phyloP scores from a whole-genome alignment of 2,329 filamentous ascomycete genomes.

The Monosporascus sp. region DNA sequence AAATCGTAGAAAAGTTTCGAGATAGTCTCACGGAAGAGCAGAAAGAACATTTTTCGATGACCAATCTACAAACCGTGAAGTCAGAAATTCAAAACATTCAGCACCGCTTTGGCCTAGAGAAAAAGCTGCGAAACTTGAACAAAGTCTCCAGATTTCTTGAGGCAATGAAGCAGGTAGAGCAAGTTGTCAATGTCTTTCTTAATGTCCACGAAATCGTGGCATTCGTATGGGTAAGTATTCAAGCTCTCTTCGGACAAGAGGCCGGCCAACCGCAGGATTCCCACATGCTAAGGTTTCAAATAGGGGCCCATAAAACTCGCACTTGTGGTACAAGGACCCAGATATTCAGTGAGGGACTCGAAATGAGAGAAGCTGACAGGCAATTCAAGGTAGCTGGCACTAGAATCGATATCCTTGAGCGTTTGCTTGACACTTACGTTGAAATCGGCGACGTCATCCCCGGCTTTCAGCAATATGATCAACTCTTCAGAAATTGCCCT shows the following conservation, averaged over 20 bases:
- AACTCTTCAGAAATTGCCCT: constrained; percentile 7
- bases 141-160: constrained; percentile 15
- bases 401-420: constrained; percentile 9
- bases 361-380: background rate
- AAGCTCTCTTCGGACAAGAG: background rate
- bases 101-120: constrained; percentile 6
- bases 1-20: constrained; percentile 1
- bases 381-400: constrained; percentile 4
- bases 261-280: background rate
- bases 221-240: constrained; percentile 14
- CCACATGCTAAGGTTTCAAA: no score
- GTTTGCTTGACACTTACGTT: constrained; percentile 13
- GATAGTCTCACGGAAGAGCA: constrained; percentile 7
- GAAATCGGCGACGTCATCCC: constrained; percentile 18
- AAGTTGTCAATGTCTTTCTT: constrained; percentile 14
- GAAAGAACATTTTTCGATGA: constrained; percentile 1
- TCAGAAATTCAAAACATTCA: constrained; percentile 7
- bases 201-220: constrained; percentile 14
- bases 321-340: constrained; percentile 2
- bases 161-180: constrained; percentile 15
- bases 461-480: constrained; percentile 11
- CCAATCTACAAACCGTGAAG: constrained; percentile 6
- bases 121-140: constrained; percentile 10
- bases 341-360: no score
- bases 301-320: constrained; percentile 9